A percentile compares a stretch with the other conserved stretches of the same genome.
phyloP scores from a whole-genome alignment of 306 rosid species.

The Quercus agrifolia region DNA sequence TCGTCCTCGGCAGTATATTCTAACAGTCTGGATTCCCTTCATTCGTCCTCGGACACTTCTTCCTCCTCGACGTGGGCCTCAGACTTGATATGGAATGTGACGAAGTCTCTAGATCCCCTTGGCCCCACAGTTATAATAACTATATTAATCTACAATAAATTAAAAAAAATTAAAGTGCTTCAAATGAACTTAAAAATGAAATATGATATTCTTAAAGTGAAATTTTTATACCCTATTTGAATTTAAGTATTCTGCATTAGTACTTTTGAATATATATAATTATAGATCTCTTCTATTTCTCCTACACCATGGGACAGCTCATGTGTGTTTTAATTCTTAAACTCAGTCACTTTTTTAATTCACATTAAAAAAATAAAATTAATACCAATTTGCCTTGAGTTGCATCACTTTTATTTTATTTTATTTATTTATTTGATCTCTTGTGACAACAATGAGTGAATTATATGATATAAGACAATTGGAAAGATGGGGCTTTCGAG shows the following conservation, averaged over 20 bases:
- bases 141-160: not conserved
- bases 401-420: not conserved
- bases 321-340: too few relatives aligned
- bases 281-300: not conserved
- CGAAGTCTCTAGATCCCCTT: too few relatives aligned
- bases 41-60: too few relatives aligned
- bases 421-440: not conserved
- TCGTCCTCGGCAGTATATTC: too few relatives aligned
- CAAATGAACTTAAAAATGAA: too few relatives aligned
- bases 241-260: too few relatives aligned
- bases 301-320: not conserved
- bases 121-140: not conserved
- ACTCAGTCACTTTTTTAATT: not conserved
- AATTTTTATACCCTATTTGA: too few relatives aligned
- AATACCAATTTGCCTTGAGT: slow-evolving; percentile 11
- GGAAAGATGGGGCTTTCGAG: not conserved
- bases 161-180: too few relatives aligned
- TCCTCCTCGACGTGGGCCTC: too few relatives aligned
- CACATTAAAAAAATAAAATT: not conserved
- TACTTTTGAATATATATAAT: not conserved
- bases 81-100: too few relatives aligned
- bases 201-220: too few relatives aligned
- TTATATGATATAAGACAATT: slow-evolving; percentile 2
- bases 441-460: slow-evolving; percentile 21
- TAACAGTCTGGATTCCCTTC: too few relatives aligned